Evolutionary conservation across 2,329 filamentous ascomycete species (phyloP).

Genomic region (Aspergillus aculeatus): DNA sequence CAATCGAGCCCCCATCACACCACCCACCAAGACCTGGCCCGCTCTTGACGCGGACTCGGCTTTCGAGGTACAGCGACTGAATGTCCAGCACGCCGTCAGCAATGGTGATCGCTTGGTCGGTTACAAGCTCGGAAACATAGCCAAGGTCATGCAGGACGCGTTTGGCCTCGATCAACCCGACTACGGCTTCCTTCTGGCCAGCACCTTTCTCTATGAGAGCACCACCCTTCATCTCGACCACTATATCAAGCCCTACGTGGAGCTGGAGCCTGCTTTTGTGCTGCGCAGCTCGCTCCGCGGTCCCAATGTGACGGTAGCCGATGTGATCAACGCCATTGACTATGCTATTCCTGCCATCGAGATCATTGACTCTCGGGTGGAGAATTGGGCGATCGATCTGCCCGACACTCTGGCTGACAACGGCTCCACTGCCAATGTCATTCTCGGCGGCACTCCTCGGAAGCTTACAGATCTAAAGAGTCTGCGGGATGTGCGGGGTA

Average conservation of each 20-base stretch:
- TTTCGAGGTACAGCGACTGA: constrained; percentile 18
- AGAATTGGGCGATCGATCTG: constrained; percentile 20
- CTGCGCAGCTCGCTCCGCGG: constrained; percentile 12
- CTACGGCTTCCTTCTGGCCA: constrained; percentile 20
- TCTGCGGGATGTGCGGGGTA: constrained; percentile 14
- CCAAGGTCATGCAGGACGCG: constrained; percentile 23
- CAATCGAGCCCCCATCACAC: constrained; percentile 12
- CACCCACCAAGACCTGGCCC: constrained; percentile 19
- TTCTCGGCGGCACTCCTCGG: constrained; percentile 18
- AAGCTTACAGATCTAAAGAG: constrained; percentile 14
- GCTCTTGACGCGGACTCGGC: constrained; percentile 13
- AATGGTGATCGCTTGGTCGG: constrained; percentile 20
- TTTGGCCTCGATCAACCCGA: constrained; percentile 22
- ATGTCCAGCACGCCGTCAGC: constrained; percentile 14
- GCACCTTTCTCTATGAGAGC: constrained; percentile 19
- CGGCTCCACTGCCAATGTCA: constrained; percentile 17
- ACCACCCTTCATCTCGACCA: constrained; percentile 6
- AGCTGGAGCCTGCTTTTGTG: constrained; percentile 20
- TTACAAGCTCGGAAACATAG: constrained; percentile 24
- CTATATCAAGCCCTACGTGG: constrained; percentile 21
- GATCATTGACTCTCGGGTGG: constrained; percentile 20
- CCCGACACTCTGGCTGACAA: constrained; percentile 21
- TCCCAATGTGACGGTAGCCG: constrained; percentile 19
- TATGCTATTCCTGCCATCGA: constrained; percentile 20
- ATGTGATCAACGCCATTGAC: constrained; percentile 20